Base-by-base conservation (phyloP, 352 stramenopile genomes). In the Phytophthora chlamydospora region DNA sequence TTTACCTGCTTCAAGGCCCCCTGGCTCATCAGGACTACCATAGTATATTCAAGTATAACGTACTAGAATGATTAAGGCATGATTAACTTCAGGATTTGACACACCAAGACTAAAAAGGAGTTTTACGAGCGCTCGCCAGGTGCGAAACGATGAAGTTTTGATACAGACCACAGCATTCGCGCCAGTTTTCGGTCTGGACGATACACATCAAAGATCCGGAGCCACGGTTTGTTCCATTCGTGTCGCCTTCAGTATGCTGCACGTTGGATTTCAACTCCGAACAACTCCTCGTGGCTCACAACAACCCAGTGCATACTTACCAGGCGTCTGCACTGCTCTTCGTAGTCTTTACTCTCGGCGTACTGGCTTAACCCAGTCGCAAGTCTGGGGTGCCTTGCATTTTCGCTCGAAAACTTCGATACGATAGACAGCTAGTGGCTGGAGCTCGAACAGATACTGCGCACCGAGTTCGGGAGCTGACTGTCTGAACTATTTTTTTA, bases 41-140 rank as follows among this genome's bases (percentile, higher is more conserved):
- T 54, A 54, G 46, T 35, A 14, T 9, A 4, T 43, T 32, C 47
- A 44, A 44, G 9, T 55, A 2, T 55, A 13, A 42, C 19, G 47
- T 55, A 38, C 8, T 9, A 19, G 16, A 56, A 45, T 43, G 34
- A 45, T 53, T 31, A 33, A 29, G 24, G 24, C 24, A 6, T 6
- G 24, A 29, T 6, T 29, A 29, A 29, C 24, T 29, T 6, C 24
- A 29, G 24, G 24, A 29, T 29, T 33, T 11, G 21, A 24, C 21
- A 24, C 21, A 24, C 21, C n/a, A n/a, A n/a, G 31, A 53, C 31
- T 53, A 40, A 47, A 7, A 10, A 49, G 14, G 10, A 60, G 41
- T 0, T 48, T 57, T 38, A 76, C 24, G 13, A 31, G 39, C 36
- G 16, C n/a, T 38, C 5, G 24, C 41, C 14, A 58, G 19, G 35